Evolutionary conservation across 768 basidiomycete genomes (phyloP).

Genomic region (Trametes cingulata): DNA sequence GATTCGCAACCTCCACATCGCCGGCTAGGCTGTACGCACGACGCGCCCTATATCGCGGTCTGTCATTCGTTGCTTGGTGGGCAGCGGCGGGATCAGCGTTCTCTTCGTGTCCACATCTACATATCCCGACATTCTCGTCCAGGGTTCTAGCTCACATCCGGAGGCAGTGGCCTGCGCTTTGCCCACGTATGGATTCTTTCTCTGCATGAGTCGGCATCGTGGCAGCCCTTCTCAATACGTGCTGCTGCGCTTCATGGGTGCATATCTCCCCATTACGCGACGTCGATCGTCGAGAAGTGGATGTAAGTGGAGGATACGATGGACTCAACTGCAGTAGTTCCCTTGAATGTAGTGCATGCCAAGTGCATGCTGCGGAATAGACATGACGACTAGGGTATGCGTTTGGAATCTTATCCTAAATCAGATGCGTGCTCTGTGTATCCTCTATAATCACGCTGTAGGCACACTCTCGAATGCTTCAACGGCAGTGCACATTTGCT

Average conservation of each 20-base stretch:
- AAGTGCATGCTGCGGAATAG: too few species aligned
- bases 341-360: too few species aligned
- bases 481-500: too few species aligned
- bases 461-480: background rate
- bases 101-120: constrained; percentile 2
- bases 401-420: too few species aligned
- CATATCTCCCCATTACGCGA: background rate
- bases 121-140: background rate
- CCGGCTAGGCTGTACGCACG: constrained; percentile 1
- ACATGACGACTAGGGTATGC: too few species aligned
- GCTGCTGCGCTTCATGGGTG: background rate
- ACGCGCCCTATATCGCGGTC: background rate
- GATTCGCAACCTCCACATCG: background rate
- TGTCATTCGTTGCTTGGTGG: background rate
- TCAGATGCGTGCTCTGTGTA: too few species aligned
- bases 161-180: constrained; percentile 8
- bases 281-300: too few species aligned
- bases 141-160: constrained; percentile 2
- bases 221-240: background rate
- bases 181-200: constrained; percentile 1
- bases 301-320: background rate
- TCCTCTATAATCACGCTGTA: too few species aligned
- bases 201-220: background rate
- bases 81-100: background rate
- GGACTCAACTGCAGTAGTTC: background rate